Evolutionary conservation across 2,329 filamentous ascomycete species (phyloP).

Genomic region (Diaporthe australafricana): DNA sequence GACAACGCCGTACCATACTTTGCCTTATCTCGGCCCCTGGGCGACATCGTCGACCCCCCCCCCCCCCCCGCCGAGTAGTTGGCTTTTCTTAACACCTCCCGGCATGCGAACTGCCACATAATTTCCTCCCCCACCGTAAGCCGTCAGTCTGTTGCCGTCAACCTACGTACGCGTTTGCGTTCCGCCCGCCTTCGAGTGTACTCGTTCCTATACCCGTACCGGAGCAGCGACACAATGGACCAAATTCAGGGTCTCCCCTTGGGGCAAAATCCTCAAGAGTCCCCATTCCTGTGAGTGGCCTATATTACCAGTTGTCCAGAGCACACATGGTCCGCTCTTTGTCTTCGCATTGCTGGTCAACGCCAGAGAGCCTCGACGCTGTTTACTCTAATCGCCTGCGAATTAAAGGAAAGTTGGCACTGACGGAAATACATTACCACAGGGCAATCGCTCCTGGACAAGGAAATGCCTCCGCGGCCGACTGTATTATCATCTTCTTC

Average conservation of each 20-base stretch:
- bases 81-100: too few relatives aligned
- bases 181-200: too few relatives aligned
- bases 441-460: not conserved
- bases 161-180: not conserved
- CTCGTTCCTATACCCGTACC: too few relatives aligned
- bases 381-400: not conserved
- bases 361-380: not conserved
- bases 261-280: not conserved
- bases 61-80: too few relatives aligned
- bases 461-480: too few relatives aligned
- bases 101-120: too few relatives aligned
- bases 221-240: not conserved
- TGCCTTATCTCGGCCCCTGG: too few relatives aligned
- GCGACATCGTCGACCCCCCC: too few relatives aligned
- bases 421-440: not conserved
- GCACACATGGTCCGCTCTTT: not conserved
- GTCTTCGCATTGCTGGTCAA: not conserved
- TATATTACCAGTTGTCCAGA: not conserved
- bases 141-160: not conserved
- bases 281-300: not conserved
- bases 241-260: not conserved
- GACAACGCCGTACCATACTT: too few relatives aligned
- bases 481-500: not conserved
- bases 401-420: not conserved
- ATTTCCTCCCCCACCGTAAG: not conserved